Conservation (phyloP, 2,329 filamentous ascomycete genomes). For the Talaromyces amestolkiae region DNA sequence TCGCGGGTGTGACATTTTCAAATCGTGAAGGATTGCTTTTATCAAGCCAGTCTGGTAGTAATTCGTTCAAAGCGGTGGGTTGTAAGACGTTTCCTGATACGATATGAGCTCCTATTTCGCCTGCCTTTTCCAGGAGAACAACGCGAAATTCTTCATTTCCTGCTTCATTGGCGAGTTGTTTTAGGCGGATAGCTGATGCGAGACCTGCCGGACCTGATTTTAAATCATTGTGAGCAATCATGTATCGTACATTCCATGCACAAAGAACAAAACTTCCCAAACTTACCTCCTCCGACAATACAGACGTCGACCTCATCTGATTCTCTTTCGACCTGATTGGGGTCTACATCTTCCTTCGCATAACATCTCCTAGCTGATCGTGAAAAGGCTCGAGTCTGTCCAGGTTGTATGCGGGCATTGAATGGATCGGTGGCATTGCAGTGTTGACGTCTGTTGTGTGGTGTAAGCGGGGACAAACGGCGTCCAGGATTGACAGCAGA, state of each 20-base stretch:
- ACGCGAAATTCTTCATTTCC: constrained; percentile 96
- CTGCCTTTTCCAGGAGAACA: constrained; percentile 88
- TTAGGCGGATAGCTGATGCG: constrained; percentile 87
- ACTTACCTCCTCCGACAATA: constrained; percentile 81
- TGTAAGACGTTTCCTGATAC: constrained; percentile 94
- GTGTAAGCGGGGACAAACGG: constrained; percentile 22
- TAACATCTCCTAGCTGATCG: constrained; percentile 41
- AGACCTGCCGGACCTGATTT: constrained; percentile 76
- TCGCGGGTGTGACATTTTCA: constrained; percentile 79
- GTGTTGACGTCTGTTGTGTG: not conserved
- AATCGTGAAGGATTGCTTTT: constrained; percentile 87
- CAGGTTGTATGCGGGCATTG: not conserved
- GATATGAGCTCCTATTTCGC: constrained; percentile 91
- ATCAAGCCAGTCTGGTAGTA: constrained; percentile 89
- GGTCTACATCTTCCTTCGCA: constrained; percentile 62
- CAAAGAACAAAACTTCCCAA: not conserved
- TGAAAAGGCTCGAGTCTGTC: constrained; percentile 47
- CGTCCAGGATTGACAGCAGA: constrained; percentile 24
- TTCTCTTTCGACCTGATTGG: constrained; percentile 72
- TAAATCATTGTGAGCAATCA: not conserved
- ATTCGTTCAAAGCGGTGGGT: constrained; percentile 80
- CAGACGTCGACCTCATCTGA: constrained; percentile 93
- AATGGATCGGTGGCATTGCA: not conserved
- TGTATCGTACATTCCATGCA: not conserved
- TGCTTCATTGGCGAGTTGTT: constrained; percentile 90